phyloP scores from a whole-genome alignment of 441 rosid species.

The Metrosideros polymorpha region DNA sequence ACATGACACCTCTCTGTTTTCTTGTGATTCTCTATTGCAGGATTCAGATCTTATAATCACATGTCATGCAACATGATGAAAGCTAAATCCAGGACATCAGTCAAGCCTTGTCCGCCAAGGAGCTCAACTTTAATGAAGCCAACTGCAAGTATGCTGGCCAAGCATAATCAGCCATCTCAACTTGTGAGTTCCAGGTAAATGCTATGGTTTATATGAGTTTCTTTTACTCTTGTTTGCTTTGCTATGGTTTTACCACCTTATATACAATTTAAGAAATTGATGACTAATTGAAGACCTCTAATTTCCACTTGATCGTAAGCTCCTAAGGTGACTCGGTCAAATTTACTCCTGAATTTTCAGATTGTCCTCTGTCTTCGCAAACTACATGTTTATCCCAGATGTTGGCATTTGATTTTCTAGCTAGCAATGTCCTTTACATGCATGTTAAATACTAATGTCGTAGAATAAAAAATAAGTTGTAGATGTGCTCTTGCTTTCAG shows the following conservation, averaged over 20 bases:
- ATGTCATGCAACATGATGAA: constrained; percentile 24
- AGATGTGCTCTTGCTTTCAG: background rate
- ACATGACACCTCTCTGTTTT: background rate
- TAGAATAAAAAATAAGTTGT: background rate
- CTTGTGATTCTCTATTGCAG: constrained; percentile 19
- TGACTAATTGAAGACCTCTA: background rate
- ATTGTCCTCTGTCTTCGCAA: background rate
- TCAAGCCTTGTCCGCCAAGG: constrained; percentile 36
- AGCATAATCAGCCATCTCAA: constrained; percentile 44
- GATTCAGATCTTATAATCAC: constrained; percentile 25
- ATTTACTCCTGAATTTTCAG: background rate
- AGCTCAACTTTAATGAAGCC: constrained; percentile 94
- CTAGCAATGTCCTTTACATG: background rate
- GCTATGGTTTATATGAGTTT: background rate
- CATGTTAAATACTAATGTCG: background rate
- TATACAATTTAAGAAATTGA: background rate
- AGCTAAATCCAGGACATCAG: constrained; percentile 19
- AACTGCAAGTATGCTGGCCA: constrained; percentile 84
- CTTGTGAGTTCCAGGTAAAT: constrained; percentile 39
- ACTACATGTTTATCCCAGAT: background rate
- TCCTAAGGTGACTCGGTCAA: background rate
- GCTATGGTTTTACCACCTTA: background rate
- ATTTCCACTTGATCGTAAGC: background rate
- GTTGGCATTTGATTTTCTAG: background rate
- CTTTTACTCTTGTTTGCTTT: background rate